Evolutionary conservation across 129 eudicot species (phyloP).

Genomic region (Escallonia herrerae): DNA sequence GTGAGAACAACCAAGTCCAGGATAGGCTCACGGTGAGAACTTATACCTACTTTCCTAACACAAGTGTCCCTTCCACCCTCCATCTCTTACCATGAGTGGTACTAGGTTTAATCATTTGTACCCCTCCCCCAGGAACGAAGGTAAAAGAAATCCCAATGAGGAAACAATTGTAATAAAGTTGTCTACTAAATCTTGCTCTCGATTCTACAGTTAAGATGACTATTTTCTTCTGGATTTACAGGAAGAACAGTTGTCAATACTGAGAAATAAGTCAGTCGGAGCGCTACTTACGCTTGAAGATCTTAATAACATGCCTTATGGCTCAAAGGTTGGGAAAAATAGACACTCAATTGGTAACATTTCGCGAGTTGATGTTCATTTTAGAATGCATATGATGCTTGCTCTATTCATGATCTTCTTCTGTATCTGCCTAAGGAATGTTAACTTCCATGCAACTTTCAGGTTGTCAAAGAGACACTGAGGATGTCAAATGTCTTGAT

Average conservation of each 20-base stretch:
- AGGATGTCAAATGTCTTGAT: slow-evolving; percentile 50
- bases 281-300: slow-evolving; percentile 32
- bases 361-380: no score
- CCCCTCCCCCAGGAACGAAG: no score
- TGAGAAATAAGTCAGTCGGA: slow-evolving; percentile 32
- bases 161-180: no score
- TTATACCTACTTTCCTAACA: neutral
- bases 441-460: neutral
- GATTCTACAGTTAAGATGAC: neutral
- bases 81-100: no score
- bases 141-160: no score
- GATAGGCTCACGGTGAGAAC: slow-evolving; percentile 41
- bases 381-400: no score
- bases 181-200: no score
- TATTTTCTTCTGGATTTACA: slow-evolving; percentile 15
- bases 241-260: slow-evolving; percentile 49
- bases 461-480: slow-evolving; percentile 59
- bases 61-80: neutral
- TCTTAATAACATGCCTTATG: slow-evolving; percentile 50
- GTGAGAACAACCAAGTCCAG: slow-evolving; percentile 42
- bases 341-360: neutral
- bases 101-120: no score
- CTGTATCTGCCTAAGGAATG: neutral
- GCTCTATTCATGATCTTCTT: neutral
- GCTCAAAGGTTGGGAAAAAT: slow-evolving; percentile 31